phyloP scores from a whole-genome alignment of 2,329 filamentous ascomycete genomes.

The Ramularia endophylla region DNA sequence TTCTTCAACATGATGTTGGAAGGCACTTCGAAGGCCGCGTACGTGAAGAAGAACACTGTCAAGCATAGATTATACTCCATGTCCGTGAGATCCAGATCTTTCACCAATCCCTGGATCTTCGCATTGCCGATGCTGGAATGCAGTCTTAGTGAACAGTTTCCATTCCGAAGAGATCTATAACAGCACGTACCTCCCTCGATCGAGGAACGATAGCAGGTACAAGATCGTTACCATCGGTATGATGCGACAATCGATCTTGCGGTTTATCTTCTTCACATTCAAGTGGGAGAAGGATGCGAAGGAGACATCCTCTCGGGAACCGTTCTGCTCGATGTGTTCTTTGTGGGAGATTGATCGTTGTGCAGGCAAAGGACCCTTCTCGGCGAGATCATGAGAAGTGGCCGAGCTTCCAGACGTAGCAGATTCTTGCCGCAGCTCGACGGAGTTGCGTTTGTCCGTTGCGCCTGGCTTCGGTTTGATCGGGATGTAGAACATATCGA shows the following conservation, averaged over 20 bases:
- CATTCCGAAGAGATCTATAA: background rate
- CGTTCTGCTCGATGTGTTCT: no score
- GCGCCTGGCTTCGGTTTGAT: background rate
- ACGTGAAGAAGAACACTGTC: slow-evolving; percentile 34
- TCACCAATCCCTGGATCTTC: slow-evolving; percentile 21
- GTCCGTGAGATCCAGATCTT: slow-evolving; percentile 12
- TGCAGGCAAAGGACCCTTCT: no score
- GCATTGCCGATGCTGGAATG: slow-evolving; percentile 24
- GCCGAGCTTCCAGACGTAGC: background rate
- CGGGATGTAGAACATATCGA: no score
- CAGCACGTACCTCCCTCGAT: slow-evolving; percentile 18
- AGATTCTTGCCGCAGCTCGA: background rate
- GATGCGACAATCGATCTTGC: slow-evolving; percentile 16
- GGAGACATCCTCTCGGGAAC: background rate
- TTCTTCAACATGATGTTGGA: slow-evolving; percentile 28
- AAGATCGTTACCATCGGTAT: slow-evolving; percentile 35
- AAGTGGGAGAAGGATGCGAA: background rate
- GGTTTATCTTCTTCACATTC: slow-evolving; percentile 2
- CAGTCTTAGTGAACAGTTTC: background rate
- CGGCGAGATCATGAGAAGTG: background rate
- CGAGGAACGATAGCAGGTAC: slow-evolving; percentile 32
- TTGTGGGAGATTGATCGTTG: no score
- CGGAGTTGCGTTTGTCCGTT: background rate
- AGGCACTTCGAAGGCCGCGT: slow-evolving; percentile 34
- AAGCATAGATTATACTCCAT: slow-evolving; percentile 30